Base-by-base conservation (phyloP, 768 basidiomycete species). In the Russula compacta region DNA sequence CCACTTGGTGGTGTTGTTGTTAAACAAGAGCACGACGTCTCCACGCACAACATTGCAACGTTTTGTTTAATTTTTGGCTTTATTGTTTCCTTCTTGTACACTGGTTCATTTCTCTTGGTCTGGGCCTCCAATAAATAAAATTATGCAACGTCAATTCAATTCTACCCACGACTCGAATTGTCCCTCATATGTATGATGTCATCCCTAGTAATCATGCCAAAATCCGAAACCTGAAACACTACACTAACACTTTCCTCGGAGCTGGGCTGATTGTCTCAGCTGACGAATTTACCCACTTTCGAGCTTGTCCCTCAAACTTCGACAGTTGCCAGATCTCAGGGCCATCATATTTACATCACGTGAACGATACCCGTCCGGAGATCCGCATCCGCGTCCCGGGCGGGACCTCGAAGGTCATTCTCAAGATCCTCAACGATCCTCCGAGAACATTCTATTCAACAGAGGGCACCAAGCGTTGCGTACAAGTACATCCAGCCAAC, bases 11-110 rank as follows among this genome's bases (percentile, higher is more conserved):
- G n/a, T 11, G 44, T 44, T 38, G 42, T 42, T 54, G 47, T 53
- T 50, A 32, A 48, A 55, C 51, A 55, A 55, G 46, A 44, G 48
- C 38, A 56, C 38, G 48, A 60, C 53, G n/a, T 42, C 43, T 17
- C 38, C 53, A 58, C 38, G 39, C 47, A 49, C 29, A 33, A 55
- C 14, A 9, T 50, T 17, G 24, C 42, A 51, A 44, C n/a, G 21
- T 49, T 29, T 52, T 17, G 51, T 56, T 56, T 56, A 61, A 56
- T 56, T 32, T 36, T 33, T 33, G 55, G 43, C 17, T 29, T 39
- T 60, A 47, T 47, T 48, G 47, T 39, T 51, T 51, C 42, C 14
- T 56, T 60, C 40, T 49, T 59, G 58, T 52, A 44, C 33, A 46
- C 42, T 35, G 12, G 19, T 53, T 9, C 15, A 38, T 2, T 6